These are phyloP conservation scores for Wallacemonas sp. DNA, from an alignment of 208 protist species.

Conservation along the genomic window DNA sequence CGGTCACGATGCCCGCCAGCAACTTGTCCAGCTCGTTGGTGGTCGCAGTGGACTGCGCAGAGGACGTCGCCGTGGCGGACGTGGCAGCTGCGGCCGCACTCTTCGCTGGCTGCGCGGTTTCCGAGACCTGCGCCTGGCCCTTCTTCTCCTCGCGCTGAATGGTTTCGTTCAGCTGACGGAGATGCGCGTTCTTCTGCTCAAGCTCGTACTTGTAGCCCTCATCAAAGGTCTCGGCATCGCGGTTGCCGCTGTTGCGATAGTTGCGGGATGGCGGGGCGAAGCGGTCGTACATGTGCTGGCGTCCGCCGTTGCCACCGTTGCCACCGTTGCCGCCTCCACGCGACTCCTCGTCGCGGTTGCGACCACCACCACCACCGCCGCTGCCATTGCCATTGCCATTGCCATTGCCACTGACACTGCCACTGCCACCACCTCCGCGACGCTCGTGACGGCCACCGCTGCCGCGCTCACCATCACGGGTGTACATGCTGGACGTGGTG, in stretches of 20 bases:
- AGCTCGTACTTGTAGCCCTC: constrained; percentile 85
- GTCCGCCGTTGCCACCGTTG: not conserved
- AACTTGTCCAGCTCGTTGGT: constrained; percentile 56
- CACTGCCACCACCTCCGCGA: constrained; percentile 16
- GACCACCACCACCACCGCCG: constrained; percentile 8
- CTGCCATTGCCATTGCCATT: no score
- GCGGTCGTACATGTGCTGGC: constrained; percentile 44
- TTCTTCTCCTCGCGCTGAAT: constrained; percentile 64
- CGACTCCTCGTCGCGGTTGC: not conserved
- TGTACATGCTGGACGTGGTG: not conserved
- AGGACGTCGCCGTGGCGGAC: constrained; percentile 1
- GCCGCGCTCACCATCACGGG: constrained; percentile 1
- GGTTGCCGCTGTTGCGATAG: constrained; percentile 48
- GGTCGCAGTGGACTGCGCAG: not conserved
- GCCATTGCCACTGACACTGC: constrained; percentile 15
- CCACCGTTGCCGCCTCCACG: constrained; percentile 1
- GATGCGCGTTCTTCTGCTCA: constrained; percentile 67
- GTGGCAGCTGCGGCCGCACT: constrained; percentile 17
- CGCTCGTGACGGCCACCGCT: constrained; percentile 1
- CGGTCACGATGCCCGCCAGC: constrained; percentile 38
- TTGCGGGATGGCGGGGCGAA: constrained; percentile 52
- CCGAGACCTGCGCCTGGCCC: constrained; percentile 25
- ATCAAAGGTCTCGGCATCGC: constrained; percentile 84
- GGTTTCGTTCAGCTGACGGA: constrained; percentile 60
- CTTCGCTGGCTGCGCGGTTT: constrained; percentile 40